Evolutionary conservation across 2,329 filamentous ascomycete species (phyloP), one percentile per base, ranked within the genome.

Genomic region (Colletotrichum falcatum): DNA sequence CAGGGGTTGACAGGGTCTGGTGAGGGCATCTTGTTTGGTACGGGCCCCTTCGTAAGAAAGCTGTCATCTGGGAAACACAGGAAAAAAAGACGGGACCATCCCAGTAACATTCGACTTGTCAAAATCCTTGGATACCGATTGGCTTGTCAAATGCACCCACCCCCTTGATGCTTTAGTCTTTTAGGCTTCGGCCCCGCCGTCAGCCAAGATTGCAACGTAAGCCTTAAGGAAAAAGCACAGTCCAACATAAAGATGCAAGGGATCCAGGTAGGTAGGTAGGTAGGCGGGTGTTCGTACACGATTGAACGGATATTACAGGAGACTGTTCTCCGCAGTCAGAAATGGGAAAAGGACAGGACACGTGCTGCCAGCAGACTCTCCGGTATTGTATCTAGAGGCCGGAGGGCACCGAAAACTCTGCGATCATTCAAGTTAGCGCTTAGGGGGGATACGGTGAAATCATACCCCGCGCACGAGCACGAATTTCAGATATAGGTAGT

Each of bases 91-190:
- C 18, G 26, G 30, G 39, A 16, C 12, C 26, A 55, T 48, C 61
- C 66, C 37, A 55, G 66, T 33, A 20, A n/a, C 18, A 30, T 7
- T 33, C 37, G 30, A 55, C 44, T 48, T 60, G 54, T 42, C 62
- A 65, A 59, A 65, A 59, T 20, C 44, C 14, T 33, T 42, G 54
- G 20, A 54, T 60, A 28, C 61, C 66, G 66, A 69, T 69, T 69
- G 61, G 66, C 30, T 60, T n/a, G 20, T 39, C 28, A 51, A 30
- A 54, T n/a, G n/a, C n/a, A 33, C 30, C 30, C 16, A 8, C 18
- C 37, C 53, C 44, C 33, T 60, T 55, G 48, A 33, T 49, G 46
- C 28, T 69, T 30, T 60, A 48, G 30, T 26, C 37, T 60, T 66
- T 49, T 48, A 42, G 30, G 60, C 46, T 42, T 55, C 46, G 59